Evolutionary conservation across 2,329 filamentous ascomycete species (phyloP).

Genomic region (Ophiostoma quercus): DNA sequence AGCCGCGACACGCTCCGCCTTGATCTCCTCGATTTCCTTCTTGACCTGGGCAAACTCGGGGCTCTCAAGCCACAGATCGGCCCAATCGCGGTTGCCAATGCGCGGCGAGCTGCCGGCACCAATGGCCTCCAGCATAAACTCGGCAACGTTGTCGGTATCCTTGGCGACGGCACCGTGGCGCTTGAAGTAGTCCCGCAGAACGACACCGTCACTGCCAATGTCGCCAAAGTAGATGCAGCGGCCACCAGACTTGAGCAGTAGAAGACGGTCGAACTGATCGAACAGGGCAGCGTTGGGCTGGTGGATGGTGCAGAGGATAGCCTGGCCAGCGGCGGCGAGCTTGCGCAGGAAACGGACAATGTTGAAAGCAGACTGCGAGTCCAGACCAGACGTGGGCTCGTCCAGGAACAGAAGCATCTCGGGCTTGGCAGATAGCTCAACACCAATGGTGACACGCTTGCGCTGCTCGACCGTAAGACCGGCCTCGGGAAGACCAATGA

Average conservation of each 20-base stretch:
- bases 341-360: conserved; percentile 75
- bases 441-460: conserved; percentile 82
- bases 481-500: conserved; percentile 58
- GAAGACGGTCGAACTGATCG: conserved; percentile 78
- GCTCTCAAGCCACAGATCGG: conserved; percentile 70
- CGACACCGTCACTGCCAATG: conserved; percentile 67
- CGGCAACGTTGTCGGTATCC: conserved; percentile 55
- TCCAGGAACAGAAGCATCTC: conserved; percentile 72
- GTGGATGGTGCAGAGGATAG: conserved; percentile 86
- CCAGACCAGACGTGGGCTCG: conserved; percentile 71
- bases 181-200: conserved; percentile 61
- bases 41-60: conserved; percentile 64
- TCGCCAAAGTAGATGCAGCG: conserved; percentile 82
- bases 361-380: conserved; percentile 68
- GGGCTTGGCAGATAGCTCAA: conserved; percentile 80
- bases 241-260: conserved; percentile 73
- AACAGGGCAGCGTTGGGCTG: conserved; percentile 83
- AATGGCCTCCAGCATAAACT: conserved; percentile 84
- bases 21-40: conserved; percentile 61
- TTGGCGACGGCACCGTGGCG: conserved; percentile 56
- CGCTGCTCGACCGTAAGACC: conserved; percentile 63
- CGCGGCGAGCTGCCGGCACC: conserved; percentile 68
- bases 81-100: conserved; percentile 72
- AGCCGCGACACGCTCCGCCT: conserved; percentile 49
- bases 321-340: conserved; percentile 72